Conservation (phyloP, 2,329 filamentous ascomycete genomes). For the Lecanicillium sp. region DNA sequence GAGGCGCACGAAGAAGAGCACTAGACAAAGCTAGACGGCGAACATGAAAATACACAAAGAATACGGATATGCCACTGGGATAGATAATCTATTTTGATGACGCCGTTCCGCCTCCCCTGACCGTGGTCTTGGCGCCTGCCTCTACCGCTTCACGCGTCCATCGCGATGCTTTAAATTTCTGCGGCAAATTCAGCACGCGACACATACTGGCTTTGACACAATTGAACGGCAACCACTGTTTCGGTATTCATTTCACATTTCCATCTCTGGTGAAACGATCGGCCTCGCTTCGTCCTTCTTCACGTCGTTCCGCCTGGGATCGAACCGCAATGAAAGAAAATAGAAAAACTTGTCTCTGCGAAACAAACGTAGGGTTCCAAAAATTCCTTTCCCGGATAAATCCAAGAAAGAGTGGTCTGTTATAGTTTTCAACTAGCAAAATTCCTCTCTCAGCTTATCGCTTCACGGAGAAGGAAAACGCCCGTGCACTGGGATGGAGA, state of each 20-base stretch:
- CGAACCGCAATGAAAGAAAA: slow-evolving; percentile 37
- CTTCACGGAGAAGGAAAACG: slow-evolving; percentile 56
- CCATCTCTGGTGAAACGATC: background rate
- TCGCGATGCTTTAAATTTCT: background rate
- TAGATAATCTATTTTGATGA: too few relatives aligned
- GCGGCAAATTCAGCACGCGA: background rate
- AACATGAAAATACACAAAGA: too few relatives aligned
- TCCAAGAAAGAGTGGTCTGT: slow-evolving; percentile 62
- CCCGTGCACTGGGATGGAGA: slow-evolving; percentile 60
- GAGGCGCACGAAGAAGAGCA: too few relatives aligned
- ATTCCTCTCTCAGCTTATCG: slow-evolving; percentile 71
- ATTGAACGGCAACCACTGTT: background rate
- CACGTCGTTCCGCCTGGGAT: slow-evolving; percentile 29
- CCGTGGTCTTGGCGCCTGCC: too few relatives aligned
- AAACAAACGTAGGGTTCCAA: slow-evolving; percentile 44
- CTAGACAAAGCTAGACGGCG: too few relatives aligned
- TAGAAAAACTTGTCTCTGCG: slow-evolving; percentile 16
- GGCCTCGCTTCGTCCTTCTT: slow-evolving; percentile 29
- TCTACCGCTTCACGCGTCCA: background rate
- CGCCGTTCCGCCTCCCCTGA: too few relatives aligned
- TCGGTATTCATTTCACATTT: background rate
- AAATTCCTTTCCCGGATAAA: slow-evolving; percentile 66
- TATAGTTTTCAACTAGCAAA: slow-evolving; percentile 87
- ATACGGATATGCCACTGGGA: too few relatives aligned
- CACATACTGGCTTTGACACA: too few relatives aligned